phyloP scores from a whole-genome alignment of 371 early-diverging fungal species.

The Rhizomucor miehei region DNA sequence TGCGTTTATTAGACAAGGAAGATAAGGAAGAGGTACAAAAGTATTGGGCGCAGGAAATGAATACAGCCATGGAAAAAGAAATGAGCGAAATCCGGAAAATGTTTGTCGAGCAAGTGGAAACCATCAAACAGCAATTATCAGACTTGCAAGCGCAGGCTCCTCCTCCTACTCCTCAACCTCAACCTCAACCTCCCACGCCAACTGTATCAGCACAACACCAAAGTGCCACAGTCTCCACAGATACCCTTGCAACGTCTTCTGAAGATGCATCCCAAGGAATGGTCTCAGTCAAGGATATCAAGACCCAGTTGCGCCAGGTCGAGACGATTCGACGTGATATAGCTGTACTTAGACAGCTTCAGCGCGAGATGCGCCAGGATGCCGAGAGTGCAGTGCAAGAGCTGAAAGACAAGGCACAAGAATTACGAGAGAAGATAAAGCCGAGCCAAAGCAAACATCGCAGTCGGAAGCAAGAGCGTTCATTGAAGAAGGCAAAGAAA shows the following conservation, averaged over 20 bases:
- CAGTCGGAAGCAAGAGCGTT: conserved; percentile 30
- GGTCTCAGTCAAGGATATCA: conserved; percentile 8
- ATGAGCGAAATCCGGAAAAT: conserved; percentile 24
- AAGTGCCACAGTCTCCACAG: neutral
- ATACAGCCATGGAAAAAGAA: conserved; percentile 31
- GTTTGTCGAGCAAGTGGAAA: conserved; percentile 32
- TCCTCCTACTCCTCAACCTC: neutral
- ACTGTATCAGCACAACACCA: conserved; percentile 3
- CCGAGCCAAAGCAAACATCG: conserved; percentile 31
- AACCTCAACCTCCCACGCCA: conserved; percentile 1
- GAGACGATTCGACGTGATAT: conserved; percentile 49
- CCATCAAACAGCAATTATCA: conserved; percentile 26
- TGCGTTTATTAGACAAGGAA: conserved; percentile 14
- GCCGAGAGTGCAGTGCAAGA: conserved; percentile 37
- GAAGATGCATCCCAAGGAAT: neutral
- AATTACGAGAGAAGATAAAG: conserved; percentile 28
- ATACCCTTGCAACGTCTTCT: neutral
- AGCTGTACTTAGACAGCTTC: conserved; percentile 59
- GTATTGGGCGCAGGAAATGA: conserved; percentile 27
- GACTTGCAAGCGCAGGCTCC: conserved; percentile 12
- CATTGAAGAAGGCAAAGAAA: conserved; percentile 67
- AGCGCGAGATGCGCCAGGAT: conserved; percentile 50
- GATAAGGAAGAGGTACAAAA: conserved; percentile 28
- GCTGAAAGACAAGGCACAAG: conserved; percentile 41
- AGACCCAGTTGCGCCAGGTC: conserved; percentile 27